Conservation (phyloP, 768 basidiomycete genomes). For the Strobilomyces confusus region DNA sequence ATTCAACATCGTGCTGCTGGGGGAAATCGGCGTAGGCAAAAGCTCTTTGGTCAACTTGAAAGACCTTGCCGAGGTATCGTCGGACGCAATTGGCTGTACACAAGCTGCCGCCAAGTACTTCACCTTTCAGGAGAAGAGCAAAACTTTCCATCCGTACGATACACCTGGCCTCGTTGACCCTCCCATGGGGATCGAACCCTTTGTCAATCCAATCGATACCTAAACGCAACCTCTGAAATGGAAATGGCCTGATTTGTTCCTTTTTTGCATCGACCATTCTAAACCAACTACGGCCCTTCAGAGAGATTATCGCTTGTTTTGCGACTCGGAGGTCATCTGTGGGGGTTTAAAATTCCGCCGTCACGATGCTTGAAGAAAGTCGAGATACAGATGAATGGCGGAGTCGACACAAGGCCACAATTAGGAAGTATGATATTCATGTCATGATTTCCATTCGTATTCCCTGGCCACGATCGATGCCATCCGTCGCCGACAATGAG, state of each 20-base stretch:
- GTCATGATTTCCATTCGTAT: too few species aligned
- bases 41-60: conserved; percentile 41
- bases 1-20: conserved; percentile 36
- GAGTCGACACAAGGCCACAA: conserved; percentile 19
- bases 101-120: conserved; percentile 23
- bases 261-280: conserved; percentile 30
- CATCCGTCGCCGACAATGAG: neutral
- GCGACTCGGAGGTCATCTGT: conserved; percentile 24
- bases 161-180: conserved; percentile 33
- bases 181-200: conserved; percentile 11
- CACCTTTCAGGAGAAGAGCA: conserved; percentile 17
- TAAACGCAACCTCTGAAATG: conserved; percentile 27
- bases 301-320: conserved; percentile 29
- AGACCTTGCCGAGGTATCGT: conserved; percentile 29
- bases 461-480: neutral
- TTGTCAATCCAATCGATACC: conserved; percentile 23
- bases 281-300: conserved; percentile 23
- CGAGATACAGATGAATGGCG: conserved; percentile 34
- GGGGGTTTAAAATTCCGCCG: conserved; percentile 20
- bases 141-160: conserved; percentile 28
- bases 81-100: conserved; percentile 34
- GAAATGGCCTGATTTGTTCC: conserved; percentile 28
- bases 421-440: conserved; percentile 13
- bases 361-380: conserved; percentile 29
- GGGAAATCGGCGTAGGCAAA: conserved; percentile 34